Evolutionary conservation across 1,284 basidiomycete species (phyloP).

Genomic region (Cutaneotrichosporon cutaneum): DNA sequence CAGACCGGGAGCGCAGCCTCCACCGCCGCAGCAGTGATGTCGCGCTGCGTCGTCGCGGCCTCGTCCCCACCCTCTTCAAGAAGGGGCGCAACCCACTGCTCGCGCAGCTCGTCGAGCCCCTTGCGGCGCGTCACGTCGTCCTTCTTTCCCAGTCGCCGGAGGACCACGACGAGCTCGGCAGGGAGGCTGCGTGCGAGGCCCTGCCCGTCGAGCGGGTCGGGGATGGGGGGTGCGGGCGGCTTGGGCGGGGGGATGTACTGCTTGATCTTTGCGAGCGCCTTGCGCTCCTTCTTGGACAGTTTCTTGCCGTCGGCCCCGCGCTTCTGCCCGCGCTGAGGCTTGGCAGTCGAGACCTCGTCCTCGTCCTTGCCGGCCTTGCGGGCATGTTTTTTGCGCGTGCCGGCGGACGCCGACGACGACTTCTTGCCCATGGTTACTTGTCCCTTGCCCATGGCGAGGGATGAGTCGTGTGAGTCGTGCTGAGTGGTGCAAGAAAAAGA

Average conservation of each 20-base stretch:
- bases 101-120: conserved; percentile 79
- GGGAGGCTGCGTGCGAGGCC: conserved; percentile 75
- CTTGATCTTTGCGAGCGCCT: conserved; percentile 60
- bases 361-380: conserved; percentile 39
- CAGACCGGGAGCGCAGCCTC: conserved; percentile 71
- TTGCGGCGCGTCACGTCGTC: conserved; percentile 81
- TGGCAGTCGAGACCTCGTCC: conserved; percentile 23
- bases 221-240: conserved; percentile 77
- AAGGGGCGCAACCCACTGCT: conserved; percentile 61
- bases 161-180: conserved; percentile 77
- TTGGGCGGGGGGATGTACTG: conserved; percentile 83
- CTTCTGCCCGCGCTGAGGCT: conserved; percentile 16
- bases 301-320: conserved; percentile 36
- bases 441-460: conserved; percentile 14
- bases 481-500: not conserved
- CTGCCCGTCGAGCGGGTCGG: conserved; percentile 86
- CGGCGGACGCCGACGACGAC: conserved; percentile 66
- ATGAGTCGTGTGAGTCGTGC: not conserved
- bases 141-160: conserved; percentile 85
- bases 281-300: conserved; percentile 49
- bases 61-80: conserved; percentile 50
- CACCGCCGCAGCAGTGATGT: conserved; percentile 43
- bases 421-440: conserved; percentile 6
- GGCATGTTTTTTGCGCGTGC: conserved; percentile 70
- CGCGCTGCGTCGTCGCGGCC: conserved; percentile 56